These are phyloP conservation scores for Cytospora paraplurivora DNA, from an alignment of 2,329 filamentous ascomycete genomes.

Conservation along the genomic window DNA sequence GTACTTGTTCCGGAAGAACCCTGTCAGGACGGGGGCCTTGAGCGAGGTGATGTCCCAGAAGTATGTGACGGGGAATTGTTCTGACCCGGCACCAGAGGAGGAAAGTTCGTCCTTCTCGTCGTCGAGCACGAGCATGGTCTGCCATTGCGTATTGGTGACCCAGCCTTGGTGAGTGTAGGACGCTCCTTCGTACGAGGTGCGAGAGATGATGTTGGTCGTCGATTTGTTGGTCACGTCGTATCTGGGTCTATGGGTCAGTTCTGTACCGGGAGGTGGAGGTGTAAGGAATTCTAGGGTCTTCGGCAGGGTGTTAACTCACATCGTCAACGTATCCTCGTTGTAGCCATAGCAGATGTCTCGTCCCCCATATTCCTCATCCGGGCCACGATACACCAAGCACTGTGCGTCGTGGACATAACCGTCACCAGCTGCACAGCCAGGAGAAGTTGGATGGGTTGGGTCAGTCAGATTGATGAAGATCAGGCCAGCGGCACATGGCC, in stretches of 20 bases:
- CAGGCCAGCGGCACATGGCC: conserved; percentile 53
- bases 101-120: conserved; percentile 56
- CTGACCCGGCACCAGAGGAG: conserved; percentile 41
- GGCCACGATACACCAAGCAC: conserved; percentile 56
- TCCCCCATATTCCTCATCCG: conserved; percentile 49
- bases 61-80: conserved; percentile 50
- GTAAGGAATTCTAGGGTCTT: too few relatives aligned
- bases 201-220: conserved; percentile 49
- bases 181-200: conserved; percentile 58
- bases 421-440: conserved; percentile 56
- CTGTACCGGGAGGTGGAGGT: too few relatives aligned
- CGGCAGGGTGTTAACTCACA: conserved; percentile 38
- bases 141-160: conserved; percentile 48
- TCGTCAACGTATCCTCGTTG: conserved; percentile 54
- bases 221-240: conserved; percentile 56
- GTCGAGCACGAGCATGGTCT: conserved; percentile 50
- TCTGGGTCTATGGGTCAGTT: conserved; percentile 31
- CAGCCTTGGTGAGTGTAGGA: conserved; percentile 60
- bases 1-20: conserved; percentile 42
- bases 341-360: conserved; percentile 59
- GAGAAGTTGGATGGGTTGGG: conserved; percentile 52
- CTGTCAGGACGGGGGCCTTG: conserved; percentile 45
- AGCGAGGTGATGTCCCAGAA: conserved; percentile 51
- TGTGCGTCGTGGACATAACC: conserved; percentile 65
- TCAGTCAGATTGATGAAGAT: conserved; percentile 62